These are phyloP conservation scores for Naganishia sp. DNA, from an alignment of 1,284 basidiomycete species.

Conservation along the genomic window DNA sequence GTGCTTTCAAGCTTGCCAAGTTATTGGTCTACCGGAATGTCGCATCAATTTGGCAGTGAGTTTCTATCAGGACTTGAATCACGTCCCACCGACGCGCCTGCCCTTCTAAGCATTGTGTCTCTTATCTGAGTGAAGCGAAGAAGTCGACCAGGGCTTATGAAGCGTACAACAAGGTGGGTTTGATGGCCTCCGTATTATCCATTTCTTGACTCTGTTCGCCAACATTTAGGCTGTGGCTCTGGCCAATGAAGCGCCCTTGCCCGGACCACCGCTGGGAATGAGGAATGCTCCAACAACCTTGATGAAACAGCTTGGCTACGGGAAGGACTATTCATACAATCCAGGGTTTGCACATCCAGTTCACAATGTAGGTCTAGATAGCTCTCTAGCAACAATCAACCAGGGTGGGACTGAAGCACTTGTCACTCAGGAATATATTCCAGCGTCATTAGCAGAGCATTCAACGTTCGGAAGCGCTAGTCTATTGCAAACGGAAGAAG, in stretches of 20 bases:
- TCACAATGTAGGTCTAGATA: constrained; percentile 60
- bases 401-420: not conserved
- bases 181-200: not conserved
- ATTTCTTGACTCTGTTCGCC: not conserved
- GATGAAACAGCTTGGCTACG: constrained; percentile 80
- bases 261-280: constrained; percentile 67
- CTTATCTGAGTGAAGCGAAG: constrained; percentile 76
- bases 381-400: constrained; percentile 32
- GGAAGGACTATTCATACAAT: constrained; percentile 73
- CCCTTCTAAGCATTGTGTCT: constrained; percentile 64
- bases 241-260: constrained; percentile 56
- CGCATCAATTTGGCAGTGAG: constrained; percentile 51
- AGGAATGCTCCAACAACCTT: constrained; percentile 84
- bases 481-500: constrained; percentile 61
- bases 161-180: constrained; percentile 64
- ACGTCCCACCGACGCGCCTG: constrained; percentile 65
- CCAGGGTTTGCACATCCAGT: constrained; percentile 76
- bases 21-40: constrained; percentile 78
- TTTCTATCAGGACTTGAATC: not conserved
- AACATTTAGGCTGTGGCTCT: constrained; percentile 62
- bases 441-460: constrained; percentile 50
- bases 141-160: constrained; percentile 80
- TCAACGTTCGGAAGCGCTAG: constrained; percentile 42
- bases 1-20: constrained; percentile 72
- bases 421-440: constrained; percentile 55